These are phyloP conservation scores for Cladosporium velox DNA, from an alignment of 2,329 filamentous ascomycete species.

Conservation along the genomic window DNA sequence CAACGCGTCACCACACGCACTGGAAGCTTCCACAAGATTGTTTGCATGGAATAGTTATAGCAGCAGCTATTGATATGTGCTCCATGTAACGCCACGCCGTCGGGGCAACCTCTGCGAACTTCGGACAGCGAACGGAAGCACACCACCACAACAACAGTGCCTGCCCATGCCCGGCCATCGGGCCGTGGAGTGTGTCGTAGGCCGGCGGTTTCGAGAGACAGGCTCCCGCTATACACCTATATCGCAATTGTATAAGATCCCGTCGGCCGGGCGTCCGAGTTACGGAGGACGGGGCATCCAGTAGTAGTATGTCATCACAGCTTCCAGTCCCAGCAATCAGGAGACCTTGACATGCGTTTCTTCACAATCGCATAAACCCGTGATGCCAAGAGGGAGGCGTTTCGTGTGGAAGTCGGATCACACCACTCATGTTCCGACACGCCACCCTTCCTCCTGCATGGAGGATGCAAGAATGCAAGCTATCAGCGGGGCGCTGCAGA, in stretches of 20 bases:
- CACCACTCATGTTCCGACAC: not conserved
- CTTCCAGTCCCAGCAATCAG: constrained; percentile 2
- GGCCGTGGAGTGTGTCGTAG: not conserved
- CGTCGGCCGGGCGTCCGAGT: not conserved
- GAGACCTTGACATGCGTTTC: constrained; percentile 14
- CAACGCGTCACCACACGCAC: not conserved
- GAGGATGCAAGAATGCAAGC: not conserved
- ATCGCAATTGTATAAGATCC: not conserved
- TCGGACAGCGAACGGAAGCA: not conserved
- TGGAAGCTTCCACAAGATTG: not conserved
- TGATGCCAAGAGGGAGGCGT: constrained; percentile 1
- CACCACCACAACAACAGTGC: not conserved
- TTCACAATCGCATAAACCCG: constrained; percentile 15
- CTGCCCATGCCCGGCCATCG: not conserved
- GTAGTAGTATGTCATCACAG: not conserved
- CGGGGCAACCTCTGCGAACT: constrained; percentile 7
- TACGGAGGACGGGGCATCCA: not conserved
- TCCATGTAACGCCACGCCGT: constrained; percentile 4
- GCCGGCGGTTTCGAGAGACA: not conserved
- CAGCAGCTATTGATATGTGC: constrained; percentile 8
- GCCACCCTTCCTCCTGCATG: constrained; percentile 19
- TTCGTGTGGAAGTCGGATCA: not conserved
- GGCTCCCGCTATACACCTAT: not conserved
- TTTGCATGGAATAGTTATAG: not conserved
- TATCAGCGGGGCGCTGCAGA: constrained; percentile 8